phyloP scores from a whole-genome alignment of 2,329 filamentous ascomycete species.

The Hypoxylon sp. region DNA sequence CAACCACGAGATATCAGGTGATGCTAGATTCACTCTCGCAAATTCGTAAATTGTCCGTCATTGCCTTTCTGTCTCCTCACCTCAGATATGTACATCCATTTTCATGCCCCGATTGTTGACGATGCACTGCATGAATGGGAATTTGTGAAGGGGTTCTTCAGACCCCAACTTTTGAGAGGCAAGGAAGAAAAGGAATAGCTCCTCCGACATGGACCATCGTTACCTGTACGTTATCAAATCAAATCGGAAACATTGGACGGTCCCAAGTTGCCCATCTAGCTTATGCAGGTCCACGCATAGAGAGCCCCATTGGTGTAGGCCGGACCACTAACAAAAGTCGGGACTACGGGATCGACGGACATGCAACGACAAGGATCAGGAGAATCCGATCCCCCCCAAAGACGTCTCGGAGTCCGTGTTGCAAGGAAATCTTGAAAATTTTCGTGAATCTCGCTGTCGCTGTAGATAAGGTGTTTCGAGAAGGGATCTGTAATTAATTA shows the following conservation, averaged over 20 bases:
- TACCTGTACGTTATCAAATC: conserved; percentile 38
- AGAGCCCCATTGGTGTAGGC: conserved; percentile 37
- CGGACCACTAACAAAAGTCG: conserved; percentile 33
- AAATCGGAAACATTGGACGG: conserved; percentile 46
- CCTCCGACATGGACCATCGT: conserved; percentile 28
- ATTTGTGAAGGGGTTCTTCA: conserved; percentile 20
- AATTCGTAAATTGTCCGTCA: not conserved
- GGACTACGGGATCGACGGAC: conserved; percentile 45
- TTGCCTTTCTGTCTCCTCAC: conserved; percentile 17
- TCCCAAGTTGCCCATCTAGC: conserved; percentile 41
- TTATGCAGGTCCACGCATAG: conserved; percentile 40
- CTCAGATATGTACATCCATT: conserved; percentile 9
- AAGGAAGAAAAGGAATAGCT: conserved; percentile 25
- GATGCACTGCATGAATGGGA: conserved; percentile 18
- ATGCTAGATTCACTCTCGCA: conserved; percentile 4
- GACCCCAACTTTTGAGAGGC: conserved; percentile 39
- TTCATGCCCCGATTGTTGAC: conserved; percentile 21
- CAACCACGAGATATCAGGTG: not conserved
- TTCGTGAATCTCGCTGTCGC: conserved; percentile 40
- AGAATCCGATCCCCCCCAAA: conserved; percentile 38
- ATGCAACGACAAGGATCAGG: conserved; percentile 44
- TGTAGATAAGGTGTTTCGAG: conserved; percentile 34
- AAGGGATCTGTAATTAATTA: conserved; percentile 3
- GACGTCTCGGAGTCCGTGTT: conserved; percentile 38
- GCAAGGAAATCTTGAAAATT: conserved; percentile 30